A percentile compares a stretch with the other conserved stretches of the same genome.
phyloP scores from a whole-genome alignment of 371 early-diverging fungal genomes.

The Mucor lusitanicus region DNA sequence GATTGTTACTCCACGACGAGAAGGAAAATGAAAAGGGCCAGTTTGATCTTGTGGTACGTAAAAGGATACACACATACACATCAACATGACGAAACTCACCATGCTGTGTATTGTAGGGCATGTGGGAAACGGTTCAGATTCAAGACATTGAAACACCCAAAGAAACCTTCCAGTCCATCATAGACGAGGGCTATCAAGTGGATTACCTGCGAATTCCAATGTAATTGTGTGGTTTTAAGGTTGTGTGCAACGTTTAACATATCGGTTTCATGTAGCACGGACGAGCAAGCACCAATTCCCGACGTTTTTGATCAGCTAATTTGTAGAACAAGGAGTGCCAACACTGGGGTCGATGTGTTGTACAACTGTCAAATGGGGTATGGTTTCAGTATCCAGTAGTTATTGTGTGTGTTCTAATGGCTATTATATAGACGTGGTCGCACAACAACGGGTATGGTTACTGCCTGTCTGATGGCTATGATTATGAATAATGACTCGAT shows the following conservation, averaged over 20 bases:
- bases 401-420: background rate
- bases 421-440: conserved; percentile 55
- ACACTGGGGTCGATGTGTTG: conserved; percentile 51
- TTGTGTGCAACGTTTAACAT: conserved; percentile 1
- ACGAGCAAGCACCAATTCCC: conserved; percentile 81
- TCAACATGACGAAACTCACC: background rate
- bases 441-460: conserved; percentile 72
- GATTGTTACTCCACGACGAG: conserved; percentile 68
- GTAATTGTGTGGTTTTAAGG: conserved; percentile 23
- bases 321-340: conserved; percentile 46
- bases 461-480: conserved; percentile 49
- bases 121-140: conserved; percentile 60
- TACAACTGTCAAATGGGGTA: conserved; percentile 88
- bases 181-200: conserved; percentile 59
- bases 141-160: conserved; percentile 63
- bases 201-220: conserved; percentile 75
- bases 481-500: conserved; percentile 19
- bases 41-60: conserved; percentile 52
- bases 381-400: background rate
- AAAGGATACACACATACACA: background rate
- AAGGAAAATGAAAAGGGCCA: conserved; percentile 43
- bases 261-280: conserved; percentile 48
- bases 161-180: conserved; percentile 57
- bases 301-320: conserved; percentile 73
- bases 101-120: conserved; percentile 35